These are phyloP conservation scores for Cercophora sp. DNA, from an alignment of 495 filamentous ascomycete species.

Conservation along the genomic window DNA sequence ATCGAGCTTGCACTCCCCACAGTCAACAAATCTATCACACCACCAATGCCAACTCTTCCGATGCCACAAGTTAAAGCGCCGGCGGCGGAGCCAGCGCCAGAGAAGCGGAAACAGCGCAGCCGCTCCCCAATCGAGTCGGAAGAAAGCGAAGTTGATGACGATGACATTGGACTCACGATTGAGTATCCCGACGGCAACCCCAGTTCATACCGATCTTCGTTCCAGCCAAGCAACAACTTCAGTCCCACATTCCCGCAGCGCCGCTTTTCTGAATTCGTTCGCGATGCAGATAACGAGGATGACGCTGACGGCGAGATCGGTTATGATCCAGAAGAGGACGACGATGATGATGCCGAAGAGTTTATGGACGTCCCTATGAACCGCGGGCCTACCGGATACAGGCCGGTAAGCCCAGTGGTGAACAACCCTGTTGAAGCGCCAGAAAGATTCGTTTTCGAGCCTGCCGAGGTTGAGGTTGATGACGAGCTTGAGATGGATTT, in stretches of 20 bases:
- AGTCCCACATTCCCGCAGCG: constrained; percentile 33
- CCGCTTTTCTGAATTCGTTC: constrained; percentile 40
- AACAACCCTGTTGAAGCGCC: constrained; percentile 10
- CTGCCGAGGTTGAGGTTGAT: constrained; percentile 19
- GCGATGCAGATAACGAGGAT: constrained; percentile 34
- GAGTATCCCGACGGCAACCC: constrained; percentile 41
- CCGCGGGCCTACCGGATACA: constrained; percentile 22
- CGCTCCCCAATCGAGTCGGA: constrained; percentile 26
- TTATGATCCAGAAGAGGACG: constrained; percentile 18
- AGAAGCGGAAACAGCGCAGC: constrained; percentile 21
- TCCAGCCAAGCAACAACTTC: constrained; percentile 25
- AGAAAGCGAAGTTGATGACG: constrained; percentile 43
- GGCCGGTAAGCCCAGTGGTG: constrained; percentile 33
- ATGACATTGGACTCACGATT: constrained; percentile 41
- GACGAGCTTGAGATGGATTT: constrained; percentile 29
- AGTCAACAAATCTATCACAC: too few relatives aligned
- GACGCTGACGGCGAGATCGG: constrained; percentile 31
- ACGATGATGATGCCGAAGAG: constrained; percentile 24
- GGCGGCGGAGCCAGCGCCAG: constrained; percentile 15
- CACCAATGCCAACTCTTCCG: not conserved
- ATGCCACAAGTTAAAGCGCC: not conserved
- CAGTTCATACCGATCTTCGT: constrained; percentile 13
- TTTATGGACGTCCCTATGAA: constrained; percentile 12
- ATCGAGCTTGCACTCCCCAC: constrained; percentile 24
- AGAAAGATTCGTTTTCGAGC: constrained; percentile 11